Conservation (phyloP, 306 rosid genomes). For the Ochetophila trinervis region DNA sequence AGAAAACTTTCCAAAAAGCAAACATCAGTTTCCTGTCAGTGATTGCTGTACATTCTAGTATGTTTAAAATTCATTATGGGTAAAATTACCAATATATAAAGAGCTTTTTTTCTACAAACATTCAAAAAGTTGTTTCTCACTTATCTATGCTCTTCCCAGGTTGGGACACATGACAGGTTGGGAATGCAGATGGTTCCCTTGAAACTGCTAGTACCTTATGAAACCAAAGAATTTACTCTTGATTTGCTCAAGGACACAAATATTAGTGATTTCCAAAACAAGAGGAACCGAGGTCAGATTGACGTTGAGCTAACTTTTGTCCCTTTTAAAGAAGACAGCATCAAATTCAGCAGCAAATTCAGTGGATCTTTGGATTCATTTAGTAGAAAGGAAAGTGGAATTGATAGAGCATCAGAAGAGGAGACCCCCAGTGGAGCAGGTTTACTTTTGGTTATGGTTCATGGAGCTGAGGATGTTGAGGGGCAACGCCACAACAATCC, state of each 20-base stretch:
- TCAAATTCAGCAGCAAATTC: constrained; percentile 42
- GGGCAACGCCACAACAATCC: constrained; percentile 84
- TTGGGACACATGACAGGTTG: constrained; percentile 78
- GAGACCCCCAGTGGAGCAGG: constrained; percentile 64
- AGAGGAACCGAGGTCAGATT: constrained; percentile 66
- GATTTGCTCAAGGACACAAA: constrained; percentile 67
- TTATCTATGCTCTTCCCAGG: constrained; percentile 37
- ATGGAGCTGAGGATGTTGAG: constrained; percentile 80
- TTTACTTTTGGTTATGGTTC: constrained; percentile 65
- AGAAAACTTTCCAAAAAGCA: no score
- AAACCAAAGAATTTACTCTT: constrained; percentile 58
- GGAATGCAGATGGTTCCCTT: constrained; percentile 80
- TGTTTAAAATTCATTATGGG: no score
- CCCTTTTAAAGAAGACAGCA: constrained; percentile 77
- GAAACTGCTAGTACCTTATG: constrained; percentile 56
- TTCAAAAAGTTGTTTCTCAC: neutral
- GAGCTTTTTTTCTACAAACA: no score
- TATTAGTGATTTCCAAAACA: constrained; percentile 34
- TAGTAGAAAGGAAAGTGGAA: constrained; percentile 42
- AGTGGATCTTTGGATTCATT: constrained; percentile 26
- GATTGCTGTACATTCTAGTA: no score
- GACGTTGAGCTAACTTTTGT: constrained; percentile 69
- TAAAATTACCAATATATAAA: no score
- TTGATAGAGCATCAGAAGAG: constrained; percentile 37
- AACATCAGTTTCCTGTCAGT: no score